Base-by-base conservation (phyloP, 371 early-diverging fungal species). In the Actinomucor elegans region DNA sequence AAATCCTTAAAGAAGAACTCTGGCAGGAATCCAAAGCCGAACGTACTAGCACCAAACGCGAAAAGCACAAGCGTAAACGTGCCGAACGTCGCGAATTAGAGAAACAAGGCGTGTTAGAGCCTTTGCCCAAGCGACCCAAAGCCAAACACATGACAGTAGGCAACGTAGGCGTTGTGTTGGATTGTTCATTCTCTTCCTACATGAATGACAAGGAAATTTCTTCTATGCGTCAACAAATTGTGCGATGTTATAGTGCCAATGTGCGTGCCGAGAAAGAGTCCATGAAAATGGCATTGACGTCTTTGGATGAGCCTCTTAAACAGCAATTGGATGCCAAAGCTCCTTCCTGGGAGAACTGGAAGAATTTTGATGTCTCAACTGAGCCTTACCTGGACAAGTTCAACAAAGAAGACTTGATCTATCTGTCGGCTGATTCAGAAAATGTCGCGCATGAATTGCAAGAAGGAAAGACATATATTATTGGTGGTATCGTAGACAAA, bases 401-500 rank as follows among this genome's bases (percentile, higher is more conserved):
- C 28, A 71, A 75, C 11, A 80, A 72, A 34, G 79, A 83, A 1
- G 65, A 84, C 26, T 67, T 94, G 21, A 83, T 95, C 2, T 97
- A 96, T 62, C 69, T 97, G 29, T 90, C 94, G 0, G 98, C 97
- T 5, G 98, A 97, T 63, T 87, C 94, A 6, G 81, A 84, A 11
- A 86, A 91, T 45, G 75, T 80, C 9, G 61, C 91, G 9, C 61
- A 78, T 7, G 63, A 69, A 5, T 67, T 98, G 18, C 94, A 94
- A 8, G 80, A 79, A 24, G 66, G 65, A 0, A 91, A 87, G 40
- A 78, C 82, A 2, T 96, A 96, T 64, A 69, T 98, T 20, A 87
- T 98, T 61, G 98, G 98, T 36, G 97, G 94, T 1, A 85, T 98
- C 52, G 98, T 98, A 1, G 98, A 98, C 69, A 90, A 89, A 65